phyloP scores from a whole-genome alignment of 2,329 filamentous ascomycete genomes.

The Colletotrichum lupini region DNA sequence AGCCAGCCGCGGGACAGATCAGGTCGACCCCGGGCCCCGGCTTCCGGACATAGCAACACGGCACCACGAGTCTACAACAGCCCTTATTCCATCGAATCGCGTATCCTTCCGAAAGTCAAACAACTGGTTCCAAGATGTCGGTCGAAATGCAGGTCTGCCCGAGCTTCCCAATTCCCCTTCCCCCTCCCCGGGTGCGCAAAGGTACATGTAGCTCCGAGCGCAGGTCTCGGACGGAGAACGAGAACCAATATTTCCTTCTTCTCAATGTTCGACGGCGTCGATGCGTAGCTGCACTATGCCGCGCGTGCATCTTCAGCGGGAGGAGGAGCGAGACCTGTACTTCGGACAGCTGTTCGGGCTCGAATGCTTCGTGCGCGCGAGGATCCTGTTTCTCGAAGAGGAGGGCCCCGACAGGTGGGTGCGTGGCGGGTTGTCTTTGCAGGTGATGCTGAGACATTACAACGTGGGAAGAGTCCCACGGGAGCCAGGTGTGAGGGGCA shows the following conservation, averaged over 20 bases:
- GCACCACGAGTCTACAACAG: neutral
- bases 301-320: neutral
- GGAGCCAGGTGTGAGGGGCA: neutral
- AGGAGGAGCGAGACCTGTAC: conserved; percentile 83
- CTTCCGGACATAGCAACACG: neutral
- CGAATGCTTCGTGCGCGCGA: conserved; percentile 85
- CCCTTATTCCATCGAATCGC: neutral
- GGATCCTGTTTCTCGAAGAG: conserved; percentile 67
- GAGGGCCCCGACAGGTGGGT: conserved; percentile 57
- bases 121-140: neutral
- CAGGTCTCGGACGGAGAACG: conserved; percentile 1
- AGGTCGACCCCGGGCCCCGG: neutral
- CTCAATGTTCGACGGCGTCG: neutral
- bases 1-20: conserved; percentile 8
- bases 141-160: neutral
- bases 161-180: neutral
- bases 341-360: conserved; percentile 90
- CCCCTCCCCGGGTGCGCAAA: neutral
- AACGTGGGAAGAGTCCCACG: neutral
- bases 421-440: neutral
- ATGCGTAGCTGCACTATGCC: neutral
- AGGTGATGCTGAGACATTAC: neutral
- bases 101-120: neutral
- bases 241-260: neutral
- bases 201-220: neutral